Evolutionary conservation across 2,329 filamentous ascomycete genomes (phyloP).

Genomic region (Neofusicoccum sp.): DNA sequence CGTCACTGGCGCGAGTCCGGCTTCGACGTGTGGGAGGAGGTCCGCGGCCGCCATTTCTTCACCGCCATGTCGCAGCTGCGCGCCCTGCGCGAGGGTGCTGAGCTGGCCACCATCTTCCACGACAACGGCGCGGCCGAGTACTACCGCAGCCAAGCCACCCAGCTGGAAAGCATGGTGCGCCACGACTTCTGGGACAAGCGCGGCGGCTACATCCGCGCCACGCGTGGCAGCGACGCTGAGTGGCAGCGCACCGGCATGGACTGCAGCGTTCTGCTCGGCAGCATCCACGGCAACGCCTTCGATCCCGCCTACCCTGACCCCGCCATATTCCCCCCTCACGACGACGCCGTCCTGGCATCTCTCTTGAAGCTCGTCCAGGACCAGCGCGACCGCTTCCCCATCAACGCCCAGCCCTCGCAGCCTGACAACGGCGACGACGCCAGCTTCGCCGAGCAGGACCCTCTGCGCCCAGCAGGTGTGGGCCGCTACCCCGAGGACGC

Average conservation of each 20-base stretch:
- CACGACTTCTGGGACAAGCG: slow-evolving; percentile 38
- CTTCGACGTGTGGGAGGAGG: slow-evolving; percentile 49
- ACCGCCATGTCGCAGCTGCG: slow-evolving; percentile 39
- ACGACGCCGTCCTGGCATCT: slow-evolving; percentile 38
- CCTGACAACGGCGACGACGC: slow-evolving; percentile 19
- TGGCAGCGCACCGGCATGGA: slow-evolving; percentile 34
- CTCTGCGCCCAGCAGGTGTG: slow-evolving; percentile 59
- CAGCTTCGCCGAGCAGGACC: slow-evolving; percentile 43
- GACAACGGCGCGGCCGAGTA: slow-evolving; percentile 39
- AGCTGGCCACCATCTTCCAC: slow-evolving; percentile 33
- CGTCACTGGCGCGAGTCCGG: slow-evolving; percentile 42
- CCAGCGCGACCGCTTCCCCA: slow-evolving; percentile 37
- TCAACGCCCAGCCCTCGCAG: slow-evolving; percentile 32
- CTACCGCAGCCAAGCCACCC: slow-evolving; percentile 38
- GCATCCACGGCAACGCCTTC: slow-evolving; percentile 36
- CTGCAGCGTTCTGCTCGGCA: slow-evolving; percentile 39
- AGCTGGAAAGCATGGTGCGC: slow-evolving; percentile 32
- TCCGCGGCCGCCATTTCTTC: slow-evolving; percentile 44
- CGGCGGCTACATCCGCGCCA: slow-evolving; percentile 38
- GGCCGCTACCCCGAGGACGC: slow-evolving; percentile 46
- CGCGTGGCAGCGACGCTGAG: slow-evolving; percentile 42
- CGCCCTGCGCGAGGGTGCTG: slow-evolving; percentile 36
- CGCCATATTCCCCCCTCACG: slow-evolving; percentile 33
- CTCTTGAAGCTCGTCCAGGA: slow-evolving; percentile 36
- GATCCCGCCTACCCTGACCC: slow-evolving; percentile 52